phyloP scores from a whole-genome alignment of 768 basidiomycete genomes.

The Hirschioporus abietinus region DNA sequence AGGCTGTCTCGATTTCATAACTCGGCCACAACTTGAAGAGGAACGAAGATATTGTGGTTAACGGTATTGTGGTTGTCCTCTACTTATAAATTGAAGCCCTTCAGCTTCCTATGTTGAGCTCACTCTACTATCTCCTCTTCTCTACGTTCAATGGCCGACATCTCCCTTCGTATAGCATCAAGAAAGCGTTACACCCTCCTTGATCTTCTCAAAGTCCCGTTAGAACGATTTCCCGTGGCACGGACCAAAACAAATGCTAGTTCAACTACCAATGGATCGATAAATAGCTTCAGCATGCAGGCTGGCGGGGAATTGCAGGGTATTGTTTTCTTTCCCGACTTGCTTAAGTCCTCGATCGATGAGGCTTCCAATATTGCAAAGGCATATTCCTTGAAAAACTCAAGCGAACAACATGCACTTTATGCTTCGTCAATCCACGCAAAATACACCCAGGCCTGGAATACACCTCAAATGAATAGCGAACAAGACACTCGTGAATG shows the following conservation, averaged over 20 bases:
- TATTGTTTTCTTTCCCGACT: not conserved
- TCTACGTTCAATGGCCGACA: not conserved
- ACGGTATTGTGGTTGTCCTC: no score
- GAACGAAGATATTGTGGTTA: no score
- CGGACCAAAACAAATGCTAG: not conserved
- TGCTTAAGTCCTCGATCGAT: not conserved
- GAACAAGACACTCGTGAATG: not conserved
- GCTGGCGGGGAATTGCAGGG: not conserved
- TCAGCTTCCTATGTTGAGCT: no score
- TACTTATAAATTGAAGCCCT: no score
- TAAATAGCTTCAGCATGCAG: not conserved
- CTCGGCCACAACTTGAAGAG: no score
- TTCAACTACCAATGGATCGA: not conserved
- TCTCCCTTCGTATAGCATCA: not conserved
- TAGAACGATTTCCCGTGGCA: not conserved
- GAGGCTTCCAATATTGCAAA: not conserved
- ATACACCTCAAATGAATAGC: not conserved
- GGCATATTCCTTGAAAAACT: not conserved
- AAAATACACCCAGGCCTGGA: not conserved
- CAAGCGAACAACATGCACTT: not conserved
- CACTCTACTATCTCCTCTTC: no score
- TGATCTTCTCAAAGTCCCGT: not conserved
- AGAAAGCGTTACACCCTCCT: not conserved
- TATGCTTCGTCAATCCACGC: not conserved
- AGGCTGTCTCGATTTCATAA: no score